These are phyloP conservation scores for Atkinsonella hypoxylon DNA, from an alignment of 2,329 filamentous ascomycete species.

Conservation along the genomic window DNA sequence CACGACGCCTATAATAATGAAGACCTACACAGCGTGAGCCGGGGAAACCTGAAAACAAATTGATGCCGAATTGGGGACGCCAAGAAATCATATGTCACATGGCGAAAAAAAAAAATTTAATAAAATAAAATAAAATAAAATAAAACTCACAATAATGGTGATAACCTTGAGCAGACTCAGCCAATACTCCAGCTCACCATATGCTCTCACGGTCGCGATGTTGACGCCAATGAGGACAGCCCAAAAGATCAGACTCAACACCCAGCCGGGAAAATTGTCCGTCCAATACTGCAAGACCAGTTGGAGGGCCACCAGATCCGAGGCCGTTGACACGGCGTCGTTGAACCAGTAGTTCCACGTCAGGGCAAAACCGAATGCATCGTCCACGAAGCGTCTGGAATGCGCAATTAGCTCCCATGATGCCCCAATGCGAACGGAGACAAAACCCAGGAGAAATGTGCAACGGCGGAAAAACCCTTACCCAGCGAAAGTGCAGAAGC, in stretches of 20 bases:
- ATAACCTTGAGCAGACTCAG: constrained; percentile 42
- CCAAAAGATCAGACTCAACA: constrained; percentile 49
- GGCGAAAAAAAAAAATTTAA: too few species aligned
- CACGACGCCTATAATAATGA: constrained; percentile 50
- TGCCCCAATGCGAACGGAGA: not conserved
- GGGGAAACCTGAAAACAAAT: too few species aligned
- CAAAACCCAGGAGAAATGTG: not conserved
- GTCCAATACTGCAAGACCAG: constrained; percentile 49
- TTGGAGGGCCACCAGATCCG: constrained; percentile 42
- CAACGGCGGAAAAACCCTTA: constrained; percentile 12
- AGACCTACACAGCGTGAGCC: constrained; percentile 23
- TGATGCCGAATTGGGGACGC: too few species aligned
- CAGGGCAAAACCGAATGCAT: constrained; percentile 40
- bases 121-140: too few species aligned
- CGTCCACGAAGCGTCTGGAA: constrained; percentile 35
- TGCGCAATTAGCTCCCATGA: not conserved
- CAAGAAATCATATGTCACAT: too few species aligned
- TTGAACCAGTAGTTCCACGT: constrained; percentile 57
- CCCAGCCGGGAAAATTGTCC: constrained; percentile 52
- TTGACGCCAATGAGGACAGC: constrained; percentile 35
- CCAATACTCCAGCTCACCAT: constrained; percentile 40
- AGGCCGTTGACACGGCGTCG: constrained; percentile 41
- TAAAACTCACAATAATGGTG: constrained; percentile 32
- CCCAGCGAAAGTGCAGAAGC: constrained; percentile 38
- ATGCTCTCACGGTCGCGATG: constrained; percentile 21